Conservation (phyloP, 2,329 filamentous ascomycete genomes). For the Xylariaceae sp. region DNA sequence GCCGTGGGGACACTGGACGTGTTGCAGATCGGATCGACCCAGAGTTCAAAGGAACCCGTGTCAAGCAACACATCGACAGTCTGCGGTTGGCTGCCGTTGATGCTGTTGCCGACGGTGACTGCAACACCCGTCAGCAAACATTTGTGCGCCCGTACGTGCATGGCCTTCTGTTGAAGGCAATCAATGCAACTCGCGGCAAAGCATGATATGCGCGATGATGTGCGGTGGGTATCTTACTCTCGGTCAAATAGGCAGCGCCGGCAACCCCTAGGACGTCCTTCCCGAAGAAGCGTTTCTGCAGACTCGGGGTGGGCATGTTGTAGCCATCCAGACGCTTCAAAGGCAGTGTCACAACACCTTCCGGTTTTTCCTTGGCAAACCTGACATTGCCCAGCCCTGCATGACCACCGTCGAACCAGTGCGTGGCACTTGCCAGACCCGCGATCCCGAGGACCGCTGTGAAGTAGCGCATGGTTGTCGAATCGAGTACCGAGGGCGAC, state of each 20-base stretch:
- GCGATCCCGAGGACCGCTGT: too few relatives aligned
- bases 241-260: conserved; percentile 24
- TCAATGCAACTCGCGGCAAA: too few relatives aligned
- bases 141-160: too few relatives aligned
- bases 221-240: conserved; percentile 18
- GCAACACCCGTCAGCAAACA: too few relatives aligned
- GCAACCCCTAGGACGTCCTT: conserved; percentile 21
- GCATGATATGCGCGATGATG: too few relatives aligned
- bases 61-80: conserved; percentile 40
- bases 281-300: conserved; percentile 20
- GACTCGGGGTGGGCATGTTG: conserved; percentile 17
- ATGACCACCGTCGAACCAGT: too few relatives aligned
- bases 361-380: conserved; percentile 7
- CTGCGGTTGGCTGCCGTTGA: conserved; percentile 30
- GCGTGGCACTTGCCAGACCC: too few relatives aligned
- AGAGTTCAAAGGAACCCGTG: conserved; percentile 47
- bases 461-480: too few relatives aligned
- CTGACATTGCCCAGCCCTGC: conserved; percentile 9
- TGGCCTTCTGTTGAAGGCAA: too few relatives aligned
- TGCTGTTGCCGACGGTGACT: conserved; percentile 40
- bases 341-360: conserved; percentile 20
- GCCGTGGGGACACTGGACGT: conserved; percentile 25
- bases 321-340: conserved; percentile 18
- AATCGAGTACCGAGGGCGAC: too few relatives aligned
- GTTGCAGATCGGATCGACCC: conserved; percentile 45